Percentiles rank a stretch among this genome's conserved stretches.
Conservation (phyloP, 768 basidiomycete genomes). For the Nidularia pulvinata region DNA sequence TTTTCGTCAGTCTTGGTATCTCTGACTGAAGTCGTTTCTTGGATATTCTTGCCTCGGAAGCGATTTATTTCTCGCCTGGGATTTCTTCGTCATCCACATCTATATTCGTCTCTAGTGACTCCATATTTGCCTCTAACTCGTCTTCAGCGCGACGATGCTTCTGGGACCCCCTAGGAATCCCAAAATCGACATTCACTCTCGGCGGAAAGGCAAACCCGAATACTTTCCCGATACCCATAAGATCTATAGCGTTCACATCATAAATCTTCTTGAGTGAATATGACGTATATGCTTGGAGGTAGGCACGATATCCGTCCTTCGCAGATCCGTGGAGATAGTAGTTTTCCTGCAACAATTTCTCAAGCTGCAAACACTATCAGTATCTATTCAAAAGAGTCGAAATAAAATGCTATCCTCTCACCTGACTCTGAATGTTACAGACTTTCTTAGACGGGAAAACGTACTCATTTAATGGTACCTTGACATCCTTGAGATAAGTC, state of each 20-base stretch:
- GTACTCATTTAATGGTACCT: conserved; percentile 97
- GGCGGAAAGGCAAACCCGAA: background rate
- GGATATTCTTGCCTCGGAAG: no score
- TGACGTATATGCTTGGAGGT: background rate
- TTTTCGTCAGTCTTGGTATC: no score
- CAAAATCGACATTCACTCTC: background rate
- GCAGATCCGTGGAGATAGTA: background rate
- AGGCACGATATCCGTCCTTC: background rate
- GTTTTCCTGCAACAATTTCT: background rate
- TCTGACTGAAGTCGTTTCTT: no score
- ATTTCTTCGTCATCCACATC: no score
- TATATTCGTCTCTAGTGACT: no score
- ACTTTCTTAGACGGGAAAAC: conserved; percentile 90
- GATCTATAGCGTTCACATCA: background rate
- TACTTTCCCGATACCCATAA: background rate
- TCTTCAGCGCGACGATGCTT: no score
- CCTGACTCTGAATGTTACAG: conserved; percentile 95
- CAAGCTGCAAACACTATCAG: background rate
- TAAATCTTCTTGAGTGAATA: background rate
- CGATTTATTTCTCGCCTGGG: no score
- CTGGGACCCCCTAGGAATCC: no score
- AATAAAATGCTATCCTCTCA: conserved; percentile 26
- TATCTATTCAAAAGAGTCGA: no score
- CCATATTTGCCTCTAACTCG: no score
- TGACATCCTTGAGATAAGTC: conserved; percentile 94